Base-by-base conservation (phyloP, 1,284 basidiomycete species). In the Malassezia pachydermatis region DNA sequence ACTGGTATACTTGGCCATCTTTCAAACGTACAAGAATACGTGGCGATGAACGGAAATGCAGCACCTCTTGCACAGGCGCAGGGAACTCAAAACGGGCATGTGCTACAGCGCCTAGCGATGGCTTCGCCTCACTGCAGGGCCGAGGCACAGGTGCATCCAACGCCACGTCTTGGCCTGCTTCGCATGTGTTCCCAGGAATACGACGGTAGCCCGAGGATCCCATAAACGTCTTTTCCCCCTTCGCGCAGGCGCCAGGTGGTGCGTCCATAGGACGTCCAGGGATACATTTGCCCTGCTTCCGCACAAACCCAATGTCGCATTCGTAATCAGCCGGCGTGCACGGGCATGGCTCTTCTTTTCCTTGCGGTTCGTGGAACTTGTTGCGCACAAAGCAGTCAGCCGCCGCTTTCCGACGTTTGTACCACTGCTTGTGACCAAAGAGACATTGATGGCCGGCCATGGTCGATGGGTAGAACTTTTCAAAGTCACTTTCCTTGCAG, bases 341-440 rank as follows among this genome's bases (percentile, higher is more conserved):
- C 5, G 78, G 72, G 72, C 92, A 98, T 43, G 79, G 76, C 43
- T 92, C 87, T 56, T 88, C 85, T 54, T 84, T 80, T 24, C 79
- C 60, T 11, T 55, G 56, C 3, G 66, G 66, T 37, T 70, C 67
- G 50, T 64, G 75, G 51, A 70, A 70, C 73, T 95, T 88, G 58
- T 90, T 78, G 5, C 84, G 86, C n/a, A 98, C 83, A 58, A 86
- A 90, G 65, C 92, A 98, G 57, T 88, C 76, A 1, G 83, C 86
- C 55, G 85, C 79, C 0, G 80, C 71, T 75, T 88, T 95, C 65
- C 90, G 79, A 22, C 92, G 81, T 52, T 74, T 78, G 72, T 94
- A 98, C 82, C 84, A 95, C 83, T 96, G 92, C 84, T 85, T 89
- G 71, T 88, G 87, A 2, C 92, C 92, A 87, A 98, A 90, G 20